Base-by-base conservation (phyloP, 2,329 filamentous ascomycete genomes). In the Colletotrichum shisoi region DNA sequence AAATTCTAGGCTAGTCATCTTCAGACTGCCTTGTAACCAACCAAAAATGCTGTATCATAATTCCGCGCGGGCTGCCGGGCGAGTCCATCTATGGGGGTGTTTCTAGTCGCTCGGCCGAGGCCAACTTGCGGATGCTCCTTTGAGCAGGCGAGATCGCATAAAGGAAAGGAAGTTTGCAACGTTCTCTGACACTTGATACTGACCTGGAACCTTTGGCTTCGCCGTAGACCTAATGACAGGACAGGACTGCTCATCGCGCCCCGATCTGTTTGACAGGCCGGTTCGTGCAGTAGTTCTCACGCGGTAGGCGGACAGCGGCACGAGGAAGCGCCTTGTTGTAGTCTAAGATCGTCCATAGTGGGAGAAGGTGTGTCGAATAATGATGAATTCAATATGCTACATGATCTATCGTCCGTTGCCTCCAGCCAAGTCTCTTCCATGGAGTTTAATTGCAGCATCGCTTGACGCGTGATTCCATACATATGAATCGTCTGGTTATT, bases 1-100 rank as follows among this genome's bases (percentile, higher is more conserved):
- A 45, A 61, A 64, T 44, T 27, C 42, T n/a, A 40, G 60, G 57
- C 64, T 40, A 24, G 31, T 52, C 53, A 39, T 24, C 37, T 31
- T 54, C 57, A 44, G 68, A 57, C 37, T 52, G 59, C 67, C 59
- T 67, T 64, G 66, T 66, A 66, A 62, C 62, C 66, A 66, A 37
- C 17, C 52, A 61, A 39, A 34, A 54, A 42, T 59, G 57, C 31
- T 54, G 63, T 68, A 68, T 54, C 65, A 68, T 68, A 68, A 56
- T 65, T 60, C 56, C 48, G 52, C 42, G 62, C 31, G 31, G 7
- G 31, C 31, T 34, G 57, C 42, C 40, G 39, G 54, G 54, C 44
- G 54, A 51, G 39, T 9, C 54, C 15, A 15, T 53, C 53, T 46
- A 57, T 59, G 61, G 56, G n/a, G 62, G 45, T 45, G 54, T 42